These are phyloP conservation scores for Bombardia bombarda DNA, from an alignment of 495 filamentous ascomycete species.

Conservation along the genomic window DNA sequence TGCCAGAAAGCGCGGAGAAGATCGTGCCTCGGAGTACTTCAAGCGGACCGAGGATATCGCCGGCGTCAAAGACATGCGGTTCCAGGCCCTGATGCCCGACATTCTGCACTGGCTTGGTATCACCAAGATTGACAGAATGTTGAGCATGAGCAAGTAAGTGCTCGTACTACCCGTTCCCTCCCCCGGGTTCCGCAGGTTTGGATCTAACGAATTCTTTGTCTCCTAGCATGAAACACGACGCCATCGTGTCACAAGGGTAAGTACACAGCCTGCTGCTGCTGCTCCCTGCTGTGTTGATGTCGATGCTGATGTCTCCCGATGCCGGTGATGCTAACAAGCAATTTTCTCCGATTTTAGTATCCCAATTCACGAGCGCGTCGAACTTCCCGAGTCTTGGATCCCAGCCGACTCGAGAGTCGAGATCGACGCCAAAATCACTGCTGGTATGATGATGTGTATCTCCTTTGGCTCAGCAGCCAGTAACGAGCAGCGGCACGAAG, in stretches of 20 bases:
- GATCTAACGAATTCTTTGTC: conserved; percentile 13
- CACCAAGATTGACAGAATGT: conserved; percentile 96
- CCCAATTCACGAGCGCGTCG: conserved; percentile 84
- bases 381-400: conserved; percentile 90
- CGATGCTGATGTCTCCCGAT: background rate
- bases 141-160: conserved; percentile 92
- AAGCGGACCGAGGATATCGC: conserved; percentile 94
- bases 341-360: conserved; percentile 42
- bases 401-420: conserved; percentile 92
- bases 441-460: conserved; percentile 58
- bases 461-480: too few relatives aligned
- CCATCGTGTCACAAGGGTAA: conserved; percentile 87
- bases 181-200: conserved; percentile 2
- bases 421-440: conserved; percentile 97
- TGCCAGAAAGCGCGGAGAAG: conserved; percentile 75
- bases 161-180: background rate
- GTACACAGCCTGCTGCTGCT: conserved; percentile 12
- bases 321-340: conserved; percentile 1
- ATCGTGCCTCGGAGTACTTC: conserved; percentile 95
- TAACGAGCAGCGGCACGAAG: too few relatives aligned
- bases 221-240: conserved; percentile 92
- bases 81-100: conserved; percentile 99
- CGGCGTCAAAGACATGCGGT: conserved; percentile 96
- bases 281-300: conserved; percentile 7
- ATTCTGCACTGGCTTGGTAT: conserved; percentile 98